Evolutionary conservation across 78 protist species (phyloP).

Genomic region (Monocercomonoides exilis): DNA sequence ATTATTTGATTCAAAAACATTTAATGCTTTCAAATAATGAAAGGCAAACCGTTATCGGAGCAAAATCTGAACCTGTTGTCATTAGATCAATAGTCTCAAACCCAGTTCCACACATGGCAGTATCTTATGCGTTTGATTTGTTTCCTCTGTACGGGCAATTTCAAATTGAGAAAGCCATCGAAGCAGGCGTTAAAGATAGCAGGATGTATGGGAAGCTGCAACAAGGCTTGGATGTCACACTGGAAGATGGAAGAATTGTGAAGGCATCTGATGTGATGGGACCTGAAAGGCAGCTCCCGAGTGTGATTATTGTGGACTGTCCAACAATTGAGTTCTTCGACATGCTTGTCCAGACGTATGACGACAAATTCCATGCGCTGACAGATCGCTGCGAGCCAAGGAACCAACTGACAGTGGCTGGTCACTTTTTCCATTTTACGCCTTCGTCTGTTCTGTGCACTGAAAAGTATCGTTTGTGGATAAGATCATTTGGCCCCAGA

Average conservation of each 20-base stretch:
- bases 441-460: background rate
- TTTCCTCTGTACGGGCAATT: background rate
- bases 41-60: background rate
- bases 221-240: background rate
- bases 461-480: background rate
- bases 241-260: background rate
- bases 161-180: background rate
- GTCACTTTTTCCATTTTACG: background rate
- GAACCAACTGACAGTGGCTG: background rate
- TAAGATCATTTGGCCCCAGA: background rate
- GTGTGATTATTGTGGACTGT: background rate
- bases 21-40: background rate
- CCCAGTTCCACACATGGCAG: background rate
- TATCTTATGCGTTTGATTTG: background rate
- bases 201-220: background rate
- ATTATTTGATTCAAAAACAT: background rate
- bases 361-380: too few species aligned
- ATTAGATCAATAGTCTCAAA: background rate
- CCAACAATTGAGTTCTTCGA: background rate
- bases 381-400: too few species aligned
- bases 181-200: background rate
- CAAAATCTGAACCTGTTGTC: background rate
- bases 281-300: background rate
- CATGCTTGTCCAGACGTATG: background rate
- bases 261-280: background rate